Conservation (phyloP, 78 protist species). For the Planoprotostelium fungivorum region DNA sequence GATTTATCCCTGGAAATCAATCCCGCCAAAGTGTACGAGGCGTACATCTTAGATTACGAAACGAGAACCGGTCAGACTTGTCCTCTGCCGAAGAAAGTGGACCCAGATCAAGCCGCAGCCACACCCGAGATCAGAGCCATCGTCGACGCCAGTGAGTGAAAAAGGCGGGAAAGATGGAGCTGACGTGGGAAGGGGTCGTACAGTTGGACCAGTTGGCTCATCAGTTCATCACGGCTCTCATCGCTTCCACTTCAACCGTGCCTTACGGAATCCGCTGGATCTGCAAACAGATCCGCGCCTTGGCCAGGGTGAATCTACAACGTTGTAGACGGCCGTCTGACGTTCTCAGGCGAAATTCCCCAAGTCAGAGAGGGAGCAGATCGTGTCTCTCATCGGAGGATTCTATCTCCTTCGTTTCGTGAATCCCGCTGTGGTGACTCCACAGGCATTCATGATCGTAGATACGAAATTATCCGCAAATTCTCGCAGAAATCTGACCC, state of each 20-base stretch:
- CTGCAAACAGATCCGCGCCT: constrained; percentile 55
- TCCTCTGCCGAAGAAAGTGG: constrained; percentile 35
- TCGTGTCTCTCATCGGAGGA: constrained; percentile 60
- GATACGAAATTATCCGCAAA: constrained; percentile 29
- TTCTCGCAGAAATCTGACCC: constrained; percentile 41
- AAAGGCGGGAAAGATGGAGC: too few relatives aligned
- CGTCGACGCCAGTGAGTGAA: constrained; percentile 20
- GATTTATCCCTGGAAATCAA: constrained; percentile 46
- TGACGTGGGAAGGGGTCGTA: constrained; percentile 12
- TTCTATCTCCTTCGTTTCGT: constrained; percentile 63
- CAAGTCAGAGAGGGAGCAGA: constrained; percentile 16
- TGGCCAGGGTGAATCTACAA: constrained; percentile 12
- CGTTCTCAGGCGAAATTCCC: constrained; percentile 33
- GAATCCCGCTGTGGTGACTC: constrained; percentile 73
- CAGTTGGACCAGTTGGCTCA: constrained; percentile 26
- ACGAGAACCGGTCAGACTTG: constrained; percentile 57
- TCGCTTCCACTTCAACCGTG: constrained; percentile 16
- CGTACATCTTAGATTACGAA: constrained; percentile 56
- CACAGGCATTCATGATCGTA: constrained; percentile 56
- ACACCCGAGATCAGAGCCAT: constrained; percentile 22
- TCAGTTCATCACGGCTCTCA: constrained; percentile 30
- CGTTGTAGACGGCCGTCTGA: not conserved
- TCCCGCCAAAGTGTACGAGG: constrained; percentile 58
- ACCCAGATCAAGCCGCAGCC: constrained; percentile 56
- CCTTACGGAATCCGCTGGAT: constrained; percentile 83